These are phyloP conservation scores for Xylaria scruposa DNA, from an alignment of 495 filamentous ascomycete species.

Conservation along the genomic window DNA sequence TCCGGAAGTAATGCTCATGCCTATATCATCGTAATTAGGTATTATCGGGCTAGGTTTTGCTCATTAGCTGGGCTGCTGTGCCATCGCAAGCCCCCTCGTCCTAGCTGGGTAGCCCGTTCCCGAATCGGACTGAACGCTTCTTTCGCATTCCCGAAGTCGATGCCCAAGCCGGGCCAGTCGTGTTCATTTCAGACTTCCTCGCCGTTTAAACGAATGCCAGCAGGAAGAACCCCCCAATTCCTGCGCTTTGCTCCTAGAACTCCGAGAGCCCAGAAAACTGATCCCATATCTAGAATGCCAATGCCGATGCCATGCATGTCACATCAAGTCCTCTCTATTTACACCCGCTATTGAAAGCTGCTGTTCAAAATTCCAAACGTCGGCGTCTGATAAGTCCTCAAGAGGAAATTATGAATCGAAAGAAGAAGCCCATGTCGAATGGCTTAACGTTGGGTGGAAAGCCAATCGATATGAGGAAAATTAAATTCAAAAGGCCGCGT, in stretches of 20 bases:
- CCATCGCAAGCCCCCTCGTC: conserved; percentile 35
- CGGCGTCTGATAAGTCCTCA: conserved; percentile 37
- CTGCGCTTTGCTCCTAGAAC: conserved; percentile 54
- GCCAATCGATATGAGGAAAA: conserved; percentile 13
- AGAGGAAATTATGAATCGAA: conserved; percentile 41
- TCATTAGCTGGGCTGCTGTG: conserved; percentile 38
- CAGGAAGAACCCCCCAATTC: conserved; percentile 38
- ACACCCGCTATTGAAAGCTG: conserved; percentile 47
- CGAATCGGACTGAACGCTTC: conserved; percentile 37
- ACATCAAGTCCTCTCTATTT: conserved; percentile 58
- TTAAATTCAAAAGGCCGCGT: conserved; percentile 25
- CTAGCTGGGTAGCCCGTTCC: conserved; percentile 45
- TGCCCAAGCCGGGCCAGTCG: conserved; percentile 20
- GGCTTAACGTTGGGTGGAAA: conserved; percentile 14
- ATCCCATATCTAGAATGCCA: conserved; percentile 60
- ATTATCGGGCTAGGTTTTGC: conserved; percentile 47
- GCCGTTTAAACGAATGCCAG: conserved; percentile 47
- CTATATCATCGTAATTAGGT: conserved; percentile 47
- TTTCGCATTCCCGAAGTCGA: conserved; percentile 33
- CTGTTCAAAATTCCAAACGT: conserved; percentile 43
- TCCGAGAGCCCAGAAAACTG: conserved; percentile 51
- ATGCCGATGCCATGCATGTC: conserved; percentile 61
- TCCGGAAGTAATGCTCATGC: conserved; percentile 31
- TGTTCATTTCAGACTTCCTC: conserved; percentile 26
- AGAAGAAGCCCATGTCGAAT: conserved; percentile 22